Base-by-base conservation (phyloP, 2,329 filamentous ascomycete species). In the Hypoxylon sp. region DNA sequence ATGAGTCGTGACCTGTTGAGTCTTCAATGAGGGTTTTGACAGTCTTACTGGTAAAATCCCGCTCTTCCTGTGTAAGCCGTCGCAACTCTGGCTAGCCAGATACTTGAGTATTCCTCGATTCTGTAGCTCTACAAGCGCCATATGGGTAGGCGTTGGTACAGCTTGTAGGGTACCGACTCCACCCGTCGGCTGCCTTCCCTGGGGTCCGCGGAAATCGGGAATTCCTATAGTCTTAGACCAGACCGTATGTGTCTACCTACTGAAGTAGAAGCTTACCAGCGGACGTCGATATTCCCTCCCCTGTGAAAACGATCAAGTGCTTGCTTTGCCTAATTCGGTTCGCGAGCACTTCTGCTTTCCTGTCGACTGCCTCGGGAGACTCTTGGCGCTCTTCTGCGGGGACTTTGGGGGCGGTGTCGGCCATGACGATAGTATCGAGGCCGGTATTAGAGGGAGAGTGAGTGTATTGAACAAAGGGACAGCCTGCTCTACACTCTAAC, bases 281-380 rank as follows among this genome's bases (percentile, higher is more conserved):
- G 14, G 83, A 84, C 3, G 82, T 85, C 2, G 83, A 85, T 8
- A 85, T 73, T 0, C 83, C 83, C 0, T 83, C 83, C 0, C 83
- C 83, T 0, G 83, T 85, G 52, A 84, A 85, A 0, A 77, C 81
- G 9, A 85, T 82, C 14, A 85, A 80, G 67, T 85, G 82, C 26
- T 80, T 82, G 77, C 81, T 83, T 37, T 77, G 78, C 22, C 68
- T 74, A 24, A 85, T 84, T 14, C 75, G 74, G 0, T 77, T 71
- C 0, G 75, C 81, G 0, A 85, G 77, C 0, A 67, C 65, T 5
- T 77, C 70, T 0, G 81, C 82, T 62, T 85, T 83, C 19, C 66
- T 59, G 11, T 81, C 78, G 1, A 82, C 52, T 0, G 58, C 73
- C 61, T 73, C 59, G 1, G 72, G 57, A 8, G 70, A 35, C 48